Evolutionary conservation across 139 green algal genomes (phyloP).

Genomic region (Closterium sp.): DNA sequence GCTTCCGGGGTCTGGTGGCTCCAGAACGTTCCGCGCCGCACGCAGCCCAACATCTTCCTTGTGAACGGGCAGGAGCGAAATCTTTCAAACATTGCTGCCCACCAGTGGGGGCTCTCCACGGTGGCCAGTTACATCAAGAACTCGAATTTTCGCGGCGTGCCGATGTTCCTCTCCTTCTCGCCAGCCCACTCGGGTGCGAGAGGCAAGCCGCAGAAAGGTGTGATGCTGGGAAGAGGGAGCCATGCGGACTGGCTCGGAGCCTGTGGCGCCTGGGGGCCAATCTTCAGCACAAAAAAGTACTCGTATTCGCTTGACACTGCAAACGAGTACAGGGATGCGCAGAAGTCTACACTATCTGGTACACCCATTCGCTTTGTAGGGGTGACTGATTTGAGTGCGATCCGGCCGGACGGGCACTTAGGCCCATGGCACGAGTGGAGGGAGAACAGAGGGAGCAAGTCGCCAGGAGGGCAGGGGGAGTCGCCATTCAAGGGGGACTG

Average conservation of each 20-base stretch:
- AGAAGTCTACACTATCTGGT: background rate
- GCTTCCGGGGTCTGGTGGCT: background rate
- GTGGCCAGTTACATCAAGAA: background rate
- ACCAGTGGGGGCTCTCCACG: background rate
- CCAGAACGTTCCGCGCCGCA: background rate
- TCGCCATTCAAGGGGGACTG: background rate
- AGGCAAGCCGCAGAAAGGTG: background rate
- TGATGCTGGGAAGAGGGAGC: background rate
- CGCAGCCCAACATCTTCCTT: background rate
- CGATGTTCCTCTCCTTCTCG: background rate
- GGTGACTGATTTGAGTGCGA: background rate
- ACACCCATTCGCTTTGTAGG: background rate
- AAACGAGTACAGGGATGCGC: background rate
- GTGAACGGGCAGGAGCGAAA: constrained; percentile 4
- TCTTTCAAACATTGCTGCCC: background rate
- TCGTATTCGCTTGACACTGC: background rate
- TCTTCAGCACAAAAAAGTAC: background rate
- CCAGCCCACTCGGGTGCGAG: background rate
- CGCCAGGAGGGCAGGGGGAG: background rate
- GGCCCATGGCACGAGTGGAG: background rate
- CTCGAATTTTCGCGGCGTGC: background rate
- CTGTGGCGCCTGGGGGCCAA: background rate
- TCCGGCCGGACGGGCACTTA: background rate
- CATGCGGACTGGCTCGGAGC: background rate
- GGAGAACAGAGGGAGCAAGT: background rate